Evolutionary conservation across 1,139 yeast species (phyloP).

Genomic region (Geotrichum histeridarum): DNA sequence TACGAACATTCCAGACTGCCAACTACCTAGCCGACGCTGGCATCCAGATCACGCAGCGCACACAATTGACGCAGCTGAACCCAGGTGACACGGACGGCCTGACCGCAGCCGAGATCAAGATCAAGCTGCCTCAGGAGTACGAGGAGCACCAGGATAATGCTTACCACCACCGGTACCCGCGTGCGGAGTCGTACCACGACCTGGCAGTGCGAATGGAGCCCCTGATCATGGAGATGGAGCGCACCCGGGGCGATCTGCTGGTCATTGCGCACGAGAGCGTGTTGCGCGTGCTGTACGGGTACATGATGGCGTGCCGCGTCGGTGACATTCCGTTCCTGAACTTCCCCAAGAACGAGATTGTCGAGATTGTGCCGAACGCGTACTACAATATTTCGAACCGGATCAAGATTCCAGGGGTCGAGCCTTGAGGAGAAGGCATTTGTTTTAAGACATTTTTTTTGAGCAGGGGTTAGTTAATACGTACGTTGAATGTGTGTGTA

Average conservation of each 20-base stretch:
- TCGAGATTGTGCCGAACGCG: slow-evolving; percentile 84
- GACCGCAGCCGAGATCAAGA: slow-evolving; percentile 53
- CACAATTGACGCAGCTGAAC: slow-evolving; percentile 79
- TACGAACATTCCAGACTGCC: slow-evolving; percentile 77
- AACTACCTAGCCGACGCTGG: slow-evolving; percentile 46
- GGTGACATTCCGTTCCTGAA: slow-evolving; percentile 73
- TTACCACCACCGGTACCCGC: slow-evolving; percentile 84
- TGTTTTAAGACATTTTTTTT: neutral
- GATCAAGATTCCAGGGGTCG: slow-evolving; percentile 40
- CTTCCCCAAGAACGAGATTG: slow-evolving; percentile 76
- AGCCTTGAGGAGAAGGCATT: slow-evolving; percentile 17
- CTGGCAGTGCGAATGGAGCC: slow-evolving; percentile 94
- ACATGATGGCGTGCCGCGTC: slow-evolving; percentile 86
- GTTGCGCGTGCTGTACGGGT: slow-evolving; percentile 83
- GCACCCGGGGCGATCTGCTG: slow-evolving; percentile 80
- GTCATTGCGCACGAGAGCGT: slow-evolving; percentile 93
- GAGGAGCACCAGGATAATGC: slow-evolving; percentile 67
- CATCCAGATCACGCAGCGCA: slow-evolving; percentile 39
- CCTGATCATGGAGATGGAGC: slow-evolving; percentile 82
- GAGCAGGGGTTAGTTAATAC: too few relatives aligned
- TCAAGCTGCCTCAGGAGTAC: slow-evolving; percentile 64
- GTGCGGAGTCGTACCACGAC: slow-evolving; percentile 94
- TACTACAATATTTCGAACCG: slow-evolving; percentile 69
- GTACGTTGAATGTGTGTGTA: neutral
- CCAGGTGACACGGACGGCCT: slow-evolving; percentile 84